Conservation (phyloP, 2,329 filamentous ascomycete genomes). For the Triangularia verruculosa region DNA sequence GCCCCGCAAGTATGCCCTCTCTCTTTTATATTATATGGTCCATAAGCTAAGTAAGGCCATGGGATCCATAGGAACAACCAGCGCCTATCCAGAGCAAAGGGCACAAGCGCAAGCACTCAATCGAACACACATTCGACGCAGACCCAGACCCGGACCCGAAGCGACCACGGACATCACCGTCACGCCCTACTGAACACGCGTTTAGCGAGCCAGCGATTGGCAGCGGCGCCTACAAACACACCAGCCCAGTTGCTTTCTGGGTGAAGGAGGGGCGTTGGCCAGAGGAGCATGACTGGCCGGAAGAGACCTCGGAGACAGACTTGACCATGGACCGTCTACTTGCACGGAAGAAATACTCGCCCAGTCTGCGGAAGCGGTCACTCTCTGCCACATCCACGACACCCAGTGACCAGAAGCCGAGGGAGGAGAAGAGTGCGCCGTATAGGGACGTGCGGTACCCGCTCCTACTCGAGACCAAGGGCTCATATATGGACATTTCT, state of each 20-base stretch:
- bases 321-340: conserved; percentile 9
- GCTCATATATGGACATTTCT: conserved; percentile 36
- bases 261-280: conserved; percentile 20
- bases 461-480: conserved; percentile 38
- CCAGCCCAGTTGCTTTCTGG: conserved; percentile 19
- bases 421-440: conserved; percentile 18
- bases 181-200: conserved; percentile 15
- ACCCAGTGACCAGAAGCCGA: conserved; percentile 38
- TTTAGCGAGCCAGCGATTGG: conserved; percentile 18
- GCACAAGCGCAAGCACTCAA: conserved; percentile 19
- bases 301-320: background rate
- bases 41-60: too few relatives aligned
- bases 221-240: conserved; percentile 15
- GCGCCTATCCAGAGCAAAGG: conserved; percentile 20
- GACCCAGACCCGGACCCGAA: conserved; percentile 15
- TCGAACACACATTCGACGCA: conserved; percentile 15
- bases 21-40: too few relatives aligned
- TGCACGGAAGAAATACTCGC: conserved; percentile 13
- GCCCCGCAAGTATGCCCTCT: too few relatives aligned
- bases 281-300: conserved; percentile 28
- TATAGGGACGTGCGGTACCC: conserved; percentile 34
- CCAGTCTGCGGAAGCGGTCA: conserved; percentile 18
- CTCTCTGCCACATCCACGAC: conserved; percentile 26
- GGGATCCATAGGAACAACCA: too few relatives aligned
- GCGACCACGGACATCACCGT: conserved; percentile 15